Evolutionary conservation across 1,139 yeast species (phyloP), one percentile per base, ranked within the genome.

Genomic region (Blastobotrys capitulatus): DNA sequence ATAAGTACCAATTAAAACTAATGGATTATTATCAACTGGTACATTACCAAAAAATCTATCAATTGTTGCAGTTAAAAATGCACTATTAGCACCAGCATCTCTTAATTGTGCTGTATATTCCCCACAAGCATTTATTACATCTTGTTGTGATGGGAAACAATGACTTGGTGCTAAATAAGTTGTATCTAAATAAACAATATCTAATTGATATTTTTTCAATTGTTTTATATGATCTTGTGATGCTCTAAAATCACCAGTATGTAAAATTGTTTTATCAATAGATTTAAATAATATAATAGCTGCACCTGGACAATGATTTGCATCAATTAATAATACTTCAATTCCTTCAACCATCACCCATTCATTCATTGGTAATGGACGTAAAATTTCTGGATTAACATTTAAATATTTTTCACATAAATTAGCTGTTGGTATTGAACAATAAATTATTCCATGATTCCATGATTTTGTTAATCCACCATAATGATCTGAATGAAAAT

Each of bases 261-360:
- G 98, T 36, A 92, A 66, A 1, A 78, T 72, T 36, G 71, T 65
- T 42, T 72, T 47, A 56, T 58, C 29, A 47, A 43, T 38, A 4
- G 52, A 40, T 60, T 83, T 84, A 58, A 87, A 84, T 16, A 89
- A 67, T 54, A 89, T 85, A 0, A 92, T 78, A 0, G 80, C 88
- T 0, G 97, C 87, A 1, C 98, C 98, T 1, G 97, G 97, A 65
- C 98, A 92, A 52, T 92, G 98, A 58, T 92, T 90, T 0, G 97
- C 98, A 54, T 86, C 87, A 9, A 85, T 68, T 9, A 83, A 72
- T 0, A 82, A 76, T 0, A 87, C 89, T 43, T 74, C 73, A 1
- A 87, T 65, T 0, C 81, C 80, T 1, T 76, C 58, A 20, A 59
- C 53, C 5, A 54, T 54, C 10, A n/a, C 20, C 22, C 74, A 61